phyloP scores from a whole-genome alignment of 208 protist genomes.

The Naegleria fowleri region DNA sequence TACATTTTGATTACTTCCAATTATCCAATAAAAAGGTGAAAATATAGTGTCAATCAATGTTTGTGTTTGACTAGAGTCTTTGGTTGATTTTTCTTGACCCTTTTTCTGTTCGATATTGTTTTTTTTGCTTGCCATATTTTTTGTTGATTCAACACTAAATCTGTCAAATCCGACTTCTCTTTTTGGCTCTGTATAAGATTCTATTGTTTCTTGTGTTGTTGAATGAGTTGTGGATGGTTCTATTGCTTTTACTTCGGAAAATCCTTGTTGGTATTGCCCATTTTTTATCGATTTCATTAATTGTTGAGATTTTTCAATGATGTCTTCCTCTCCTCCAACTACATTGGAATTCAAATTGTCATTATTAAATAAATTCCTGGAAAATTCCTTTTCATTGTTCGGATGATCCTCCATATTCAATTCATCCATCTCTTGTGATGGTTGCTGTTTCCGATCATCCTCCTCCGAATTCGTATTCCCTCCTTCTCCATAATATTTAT shows the following conservation, averaged over 20 bases:
- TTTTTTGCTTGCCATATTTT: background rate
- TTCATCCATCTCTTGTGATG: background rate
- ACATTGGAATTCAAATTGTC: no score
- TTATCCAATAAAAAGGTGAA: background rate
- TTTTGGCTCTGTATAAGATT: background rate
- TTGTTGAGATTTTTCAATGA: background rate
- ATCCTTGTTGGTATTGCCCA: background rate
- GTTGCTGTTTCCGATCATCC: background rate
- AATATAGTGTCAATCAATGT: background rate
- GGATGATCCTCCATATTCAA: background rate
- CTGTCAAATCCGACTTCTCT: background rate
- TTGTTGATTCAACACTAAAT: background rate
- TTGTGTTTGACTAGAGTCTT: background rate
- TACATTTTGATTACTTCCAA: background rate
- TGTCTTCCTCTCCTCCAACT: background rate
- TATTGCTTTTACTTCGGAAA: background rate
- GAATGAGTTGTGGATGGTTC: background rate
- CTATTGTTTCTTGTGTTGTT: no score
- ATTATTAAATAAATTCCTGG: background rate
- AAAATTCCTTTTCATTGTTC: background rate
- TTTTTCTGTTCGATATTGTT: background rate
- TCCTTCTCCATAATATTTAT: no score
- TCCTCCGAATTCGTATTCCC: no score
- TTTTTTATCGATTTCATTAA: background rate
- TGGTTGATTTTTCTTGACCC: background rate